Base-by-base conservation (phyloP, 345 rosid species). In the Acer negundo region DNA sequence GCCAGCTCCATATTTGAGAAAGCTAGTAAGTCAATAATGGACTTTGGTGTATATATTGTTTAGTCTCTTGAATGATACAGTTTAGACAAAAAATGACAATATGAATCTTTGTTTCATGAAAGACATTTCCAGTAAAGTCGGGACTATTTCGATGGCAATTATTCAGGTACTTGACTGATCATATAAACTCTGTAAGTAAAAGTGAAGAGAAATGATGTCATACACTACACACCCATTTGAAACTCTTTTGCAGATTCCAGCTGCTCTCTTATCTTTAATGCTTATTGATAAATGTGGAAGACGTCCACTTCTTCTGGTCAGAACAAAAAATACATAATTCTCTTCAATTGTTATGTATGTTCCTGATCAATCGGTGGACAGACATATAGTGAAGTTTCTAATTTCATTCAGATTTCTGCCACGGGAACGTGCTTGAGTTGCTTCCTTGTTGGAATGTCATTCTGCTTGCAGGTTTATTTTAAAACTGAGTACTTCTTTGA, bases 1-100 rank as follows among this genome's bases (percentile, higher is more conserved):
- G 75, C 90, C 28, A 82, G 86, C 74, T 75, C 85, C 35, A 82
- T 88, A 26, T 87, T 91, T 79, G 88, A 83, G 62, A 64, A 77
- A 70, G 83, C 89, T 53, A 88, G 93, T 88, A 75, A 75, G 59
- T 24, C 70, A 3, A 19, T 4, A 3, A 23, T 4, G 63, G 13
- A 24, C 3, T 20, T 16, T 11, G 11, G 4, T 38, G 9, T 7
- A 4, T 7, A 3, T 35, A 3, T 16, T 72, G 11, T 6, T 72
- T 20, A 10, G 10, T 42, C 5, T 38, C 22, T 10, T 19, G 8
- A 1, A 42, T 1, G 3, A 42, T 20, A 59, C 8, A 59, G 12
- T 16, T n/a, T 46, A 10, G 49, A 46, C 20, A 23, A 73, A 62
- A 56, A 1, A 40, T 20, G 58, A 59, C 44, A 6, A 28, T 49